Conservation (phyloP, 257 asterid genomes). For the Parsonsia alboflavescens region DNA sequence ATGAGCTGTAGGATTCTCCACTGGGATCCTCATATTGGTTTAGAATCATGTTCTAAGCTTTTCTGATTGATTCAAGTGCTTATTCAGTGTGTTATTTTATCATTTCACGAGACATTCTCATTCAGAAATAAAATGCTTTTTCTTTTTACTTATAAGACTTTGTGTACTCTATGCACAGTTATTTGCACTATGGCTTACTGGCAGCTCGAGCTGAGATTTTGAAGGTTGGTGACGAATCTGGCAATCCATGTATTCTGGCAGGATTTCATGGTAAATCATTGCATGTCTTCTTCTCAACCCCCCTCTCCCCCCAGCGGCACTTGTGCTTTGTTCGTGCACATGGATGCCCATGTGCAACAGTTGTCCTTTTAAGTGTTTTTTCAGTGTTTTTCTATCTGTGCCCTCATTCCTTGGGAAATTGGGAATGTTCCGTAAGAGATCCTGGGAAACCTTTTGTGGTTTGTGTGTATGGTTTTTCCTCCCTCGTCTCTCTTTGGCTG, state of each 20-base stretch:
- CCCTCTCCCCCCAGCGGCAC: too few species aligned
- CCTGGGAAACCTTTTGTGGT: background rate
- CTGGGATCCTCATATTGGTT: background rate
- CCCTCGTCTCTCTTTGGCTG: background rate
- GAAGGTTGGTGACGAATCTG: slow-evolving; percentile 35
- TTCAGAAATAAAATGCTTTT: background rate
- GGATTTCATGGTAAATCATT: slow-evolving; percentile 33
- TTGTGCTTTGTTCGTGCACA: too few species aligned
- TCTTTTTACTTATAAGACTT: background rate
- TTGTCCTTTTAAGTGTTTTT: background rate
- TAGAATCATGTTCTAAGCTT: background rate
- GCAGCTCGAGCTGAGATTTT: slow-evolving; percentile 55
- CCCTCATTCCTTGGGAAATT: background rate
- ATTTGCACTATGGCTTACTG: slow-evolving; percentile 41
- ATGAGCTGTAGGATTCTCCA: background rate
- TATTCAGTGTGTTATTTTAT: background rate
- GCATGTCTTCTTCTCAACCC: background rate
- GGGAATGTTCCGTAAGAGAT: background rate
- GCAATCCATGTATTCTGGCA: slow-evolving; percentile 38
- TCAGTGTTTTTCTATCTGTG: too few species aligned
- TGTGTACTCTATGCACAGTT: slow-evolving; percentile 19
- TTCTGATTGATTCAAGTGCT: background rate
- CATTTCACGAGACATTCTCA: background rate
- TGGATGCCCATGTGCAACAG: too few species aligned
- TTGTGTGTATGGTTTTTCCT: background rate